Conservation (phyloP, 2,329 filamentous ascomycete species). For the Ophidiomyces ophidiicola region DNA sequence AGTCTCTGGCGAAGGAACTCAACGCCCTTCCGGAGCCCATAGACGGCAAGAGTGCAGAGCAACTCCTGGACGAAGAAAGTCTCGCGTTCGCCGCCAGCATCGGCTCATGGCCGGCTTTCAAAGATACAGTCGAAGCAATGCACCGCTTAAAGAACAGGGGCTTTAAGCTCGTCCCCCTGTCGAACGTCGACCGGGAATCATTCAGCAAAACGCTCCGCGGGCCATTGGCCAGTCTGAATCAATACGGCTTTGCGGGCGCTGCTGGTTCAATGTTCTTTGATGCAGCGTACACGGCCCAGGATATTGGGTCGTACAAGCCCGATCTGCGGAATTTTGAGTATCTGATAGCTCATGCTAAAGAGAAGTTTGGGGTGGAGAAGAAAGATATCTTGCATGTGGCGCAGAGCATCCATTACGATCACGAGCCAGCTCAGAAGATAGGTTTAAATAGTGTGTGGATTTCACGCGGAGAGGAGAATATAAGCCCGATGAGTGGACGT, state of each 20-base stretch:
- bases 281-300: conserved; percentile 55
- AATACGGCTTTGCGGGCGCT: neutral
- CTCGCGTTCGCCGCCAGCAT: conserved; percentile 39
- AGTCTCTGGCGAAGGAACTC: conserved; percentile 24
- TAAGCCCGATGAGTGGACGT: conserved; percentile 33
- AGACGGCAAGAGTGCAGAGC: neutral
- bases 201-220: conserved; percentile 38
- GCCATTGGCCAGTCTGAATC: conserved; percentile 39
- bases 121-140: conserved; percentile 45
- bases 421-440: conserved; percentile 50
- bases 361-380: conserved; percentile 46
- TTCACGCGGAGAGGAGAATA: conserved; percentile 35
- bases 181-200: conserved; percentile 45
- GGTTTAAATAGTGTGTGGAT: conserved; percentile 56
- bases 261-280: conserved; percentile 41
- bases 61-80: conserved; percentile 26
- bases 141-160: conserved; percentile 33
- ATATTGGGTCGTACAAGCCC: conserved; percentile 63
- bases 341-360: conserved; percentile 43
- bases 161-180: conserved; percentile 46
- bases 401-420: conserved; percentile 55
- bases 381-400: conserved; percentile 54
- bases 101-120: conserved; percentile 44
- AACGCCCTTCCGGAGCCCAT: conserved; percentile 14
- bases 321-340: conserved; percentile 52